Conservation (phyloP, 2,329 filamentous ascomycete genomes). For the Zymoseptoria brevis region DNA sequence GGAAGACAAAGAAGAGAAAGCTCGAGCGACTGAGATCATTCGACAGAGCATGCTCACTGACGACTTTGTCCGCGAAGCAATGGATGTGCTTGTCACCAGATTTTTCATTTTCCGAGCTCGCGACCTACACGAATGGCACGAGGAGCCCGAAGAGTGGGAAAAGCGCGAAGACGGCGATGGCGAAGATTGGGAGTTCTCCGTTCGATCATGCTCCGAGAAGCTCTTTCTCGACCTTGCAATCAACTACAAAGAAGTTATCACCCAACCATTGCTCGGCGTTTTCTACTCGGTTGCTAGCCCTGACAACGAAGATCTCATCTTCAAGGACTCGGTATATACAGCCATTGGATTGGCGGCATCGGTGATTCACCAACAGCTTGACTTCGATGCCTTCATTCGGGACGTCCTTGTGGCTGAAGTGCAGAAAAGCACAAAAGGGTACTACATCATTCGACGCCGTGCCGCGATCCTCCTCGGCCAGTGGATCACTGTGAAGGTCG, state of each 20-base stretch:
- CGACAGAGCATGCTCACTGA: constrained; percentile 68
- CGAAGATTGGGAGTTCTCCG: constrained; percentile 84
- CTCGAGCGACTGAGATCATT: constrained; percentile 59
- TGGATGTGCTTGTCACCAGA: constrained; percentile 74
- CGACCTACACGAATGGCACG: constrained; percentile 86
- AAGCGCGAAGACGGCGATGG: constrained; percentile 76
- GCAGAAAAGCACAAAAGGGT: constrained; percentile 57
- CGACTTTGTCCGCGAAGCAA: constrained; percentile 69
- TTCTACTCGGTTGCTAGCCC: constrained; percentile 68
- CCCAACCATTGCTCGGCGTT: constrained; percentile 70
- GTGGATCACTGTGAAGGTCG: constrained; percentile 76
- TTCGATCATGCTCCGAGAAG: constrained; percentile 87
- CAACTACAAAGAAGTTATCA: constrained; percentile 75
- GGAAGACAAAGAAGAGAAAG: constrained; percentile 68
- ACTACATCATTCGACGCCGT: constrained; percentile 76
- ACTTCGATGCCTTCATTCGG: constrained; percentile 74
- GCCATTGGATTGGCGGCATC: constrained; percentile 80
- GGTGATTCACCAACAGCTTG: constrained; percentile 63
- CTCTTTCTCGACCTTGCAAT: constrained; percentile 86
- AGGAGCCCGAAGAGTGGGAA: constrained; percentile 94
- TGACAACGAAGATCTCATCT: constrained; percentile 61
- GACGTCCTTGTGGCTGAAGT: constrained; percentile 71
- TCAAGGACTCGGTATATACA: constrained; percentile 91
- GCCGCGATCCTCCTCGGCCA: constrained; percentile 83
- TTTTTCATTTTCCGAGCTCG: constrained; percentile 80